A percentile compares a stretch with the other conserved stretches of the same genome.
phyloP scores from a whole-genome alignment of 768 basidiomycete genomes.

The Hygrophorus pudorinus region DNA sequence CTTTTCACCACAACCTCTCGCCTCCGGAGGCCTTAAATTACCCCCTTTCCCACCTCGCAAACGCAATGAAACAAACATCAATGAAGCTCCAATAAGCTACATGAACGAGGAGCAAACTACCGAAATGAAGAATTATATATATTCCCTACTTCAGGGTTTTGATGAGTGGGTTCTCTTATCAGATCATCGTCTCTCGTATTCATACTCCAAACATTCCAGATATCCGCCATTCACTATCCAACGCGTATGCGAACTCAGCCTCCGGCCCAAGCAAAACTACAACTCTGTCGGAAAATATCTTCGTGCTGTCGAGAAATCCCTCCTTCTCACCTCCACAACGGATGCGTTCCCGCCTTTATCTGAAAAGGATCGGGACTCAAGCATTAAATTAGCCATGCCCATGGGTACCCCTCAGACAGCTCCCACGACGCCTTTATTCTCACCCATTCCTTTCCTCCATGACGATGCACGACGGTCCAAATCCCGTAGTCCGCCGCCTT shows the following conservation, averaged over 20 bases:
- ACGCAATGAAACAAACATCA: constrained; percentile 35
- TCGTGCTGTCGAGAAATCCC: constrained; percentile 72
- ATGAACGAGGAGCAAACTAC: constrained; percentile 55
- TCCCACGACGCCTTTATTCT: constrained; percentile 76
- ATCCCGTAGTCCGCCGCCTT: constrained; percentile 72
- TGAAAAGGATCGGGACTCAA: background rate
- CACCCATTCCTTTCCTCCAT: constrained; percentile 81
- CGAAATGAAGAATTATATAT: constrained; percentile 45
- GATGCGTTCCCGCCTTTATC: constrained; percentile 38
- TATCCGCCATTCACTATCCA: constrained; percentile 85
- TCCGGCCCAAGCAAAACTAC: constrained; percentile 63
- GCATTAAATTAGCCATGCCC: background rate
- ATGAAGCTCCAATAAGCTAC: constrained; percentile 44
- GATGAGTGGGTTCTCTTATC: constrained; percentile 44
- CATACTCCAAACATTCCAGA: constrained; percentile 15
- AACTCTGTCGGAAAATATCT: constrained; percentile 77
- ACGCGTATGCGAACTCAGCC: constrained; percentile 73
- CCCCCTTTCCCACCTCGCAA: constrained; percentile 65
- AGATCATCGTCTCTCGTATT: constrained; percentile 3
- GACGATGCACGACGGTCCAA: constrained; percentile 73
- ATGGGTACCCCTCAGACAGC: constrained; percentile 39
- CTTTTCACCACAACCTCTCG: constrained; percentile 33
- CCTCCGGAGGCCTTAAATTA: constrained; percentile 52
- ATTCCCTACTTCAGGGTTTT: constrained; percentile 60
- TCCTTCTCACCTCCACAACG: constrained; percentile 77